Evolutionary conservation across 441 rosid species (phyloP), one percentile per base, ranked within the genome.

Genomic region (Capsella rubella): DNA sequence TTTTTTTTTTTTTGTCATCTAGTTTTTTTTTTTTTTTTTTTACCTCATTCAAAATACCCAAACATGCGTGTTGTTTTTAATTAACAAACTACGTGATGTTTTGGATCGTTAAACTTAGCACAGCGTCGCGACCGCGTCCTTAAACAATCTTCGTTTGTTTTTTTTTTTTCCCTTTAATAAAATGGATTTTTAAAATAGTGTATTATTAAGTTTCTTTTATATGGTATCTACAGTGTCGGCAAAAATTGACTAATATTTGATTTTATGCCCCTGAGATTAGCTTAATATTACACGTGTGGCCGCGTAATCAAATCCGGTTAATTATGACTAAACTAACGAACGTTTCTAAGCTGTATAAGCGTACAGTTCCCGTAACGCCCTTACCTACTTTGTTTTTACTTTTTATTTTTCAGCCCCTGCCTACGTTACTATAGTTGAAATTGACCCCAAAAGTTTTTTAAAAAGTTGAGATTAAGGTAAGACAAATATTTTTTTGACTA

Each of bases 221-320:
- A 8, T 46, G 35, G 46, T 51, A 67, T 67, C 25, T 11, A 61
- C 34, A 3, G 10, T 59, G 79, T 75, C 79, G 79, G 74, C 74
- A 75, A 55, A 21, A 49, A 53, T 12, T 42, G 58, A 67, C 63
- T 21, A 45, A 61, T 61, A 54, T 45, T 3, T 35, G 31, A 32
- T 68, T 49, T 11, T 34, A 6, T 42, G 15, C 15, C 42, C 57
- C 15, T 42, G n/a, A 0, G 12, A 43, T 12, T 1, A 16, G 63
- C 69, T 51, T 34, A 25, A 8, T 12, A 43, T 15, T 40, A 68
- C 64, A 75, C 69, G 70, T 60, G 69, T 61, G 18, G 52, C 59
- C 69, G 58, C 74, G 64, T 62, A 53, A 53, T 6, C 64, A 25
- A 35, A 68, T 27, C 34, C 11, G 18, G 6, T 75, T 12, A 21